Evolutionary conservation across 2,329 filamentous ascomycete genomes (phyloP), one percentile per base, ranked within the genome.

Genomic region (Phaeosphaeriaceae sp.): DNA sequence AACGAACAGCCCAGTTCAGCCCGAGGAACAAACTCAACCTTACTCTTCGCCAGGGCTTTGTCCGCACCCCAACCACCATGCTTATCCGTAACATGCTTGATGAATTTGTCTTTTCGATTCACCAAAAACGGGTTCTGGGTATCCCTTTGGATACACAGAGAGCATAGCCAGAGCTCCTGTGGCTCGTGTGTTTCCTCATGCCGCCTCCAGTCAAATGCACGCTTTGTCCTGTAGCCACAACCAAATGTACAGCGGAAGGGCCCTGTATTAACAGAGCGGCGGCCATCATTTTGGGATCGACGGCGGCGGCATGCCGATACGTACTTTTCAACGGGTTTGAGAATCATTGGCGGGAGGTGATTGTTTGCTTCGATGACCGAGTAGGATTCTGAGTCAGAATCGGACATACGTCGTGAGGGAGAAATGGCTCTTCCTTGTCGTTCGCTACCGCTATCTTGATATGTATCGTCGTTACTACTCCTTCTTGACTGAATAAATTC

Each of bases 161-260:
- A 37, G 34, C 64, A 67, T 12, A 64, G 40, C 60, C 58, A 67
- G 9, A 66, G 42, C 17, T 66, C 58, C 38, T 67, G 64, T 3
- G 64, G 64, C 37, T 64, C 60, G 38, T 66, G 60, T 13, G 55
- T 67, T 46, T 67, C 63, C 34, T 67, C 64, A 41, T 67, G 64
- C 2, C 64, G 49, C 39, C 59, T 56, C 64, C 64, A 67, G 46
- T 67, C 64, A 37, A 56, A 64, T 4, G 46, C 37, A 15, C 63
- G 60, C 26, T 56, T 59, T 13, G 63, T 67, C 4, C 49, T 53
- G 41, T 67, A 67, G 4, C 60, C 60, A 48, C 64, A 67, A 17
- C 52, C 54, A 33, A 57, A 59, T 12, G 63, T 67, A 32, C 64
- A 67, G 30, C 46, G 42, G 26, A 47, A 61, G n/a, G 48, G 54